Base-by-base conservation (phyloP, 129 eudicot species). In the Deinandra increscens region DNA sequence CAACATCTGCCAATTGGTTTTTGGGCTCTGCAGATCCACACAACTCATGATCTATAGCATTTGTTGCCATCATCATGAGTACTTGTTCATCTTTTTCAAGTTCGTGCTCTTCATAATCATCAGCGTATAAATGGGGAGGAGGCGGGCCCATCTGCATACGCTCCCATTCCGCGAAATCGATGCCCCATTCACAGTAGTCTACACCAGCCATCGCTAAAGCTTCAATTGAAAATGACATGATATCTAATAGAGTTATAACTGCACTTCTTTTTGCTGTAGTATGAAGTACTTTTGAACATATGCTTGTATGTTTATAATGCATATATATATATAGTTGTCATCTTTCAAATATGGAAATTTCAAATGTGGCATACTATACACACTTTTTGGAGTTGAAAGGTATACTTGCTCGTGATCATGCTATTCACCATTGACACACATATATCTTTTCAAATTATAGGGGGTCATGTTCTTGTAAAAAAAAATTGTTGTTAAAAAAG, bases 171-270 rank as follows among this genome's bases (percentile, higher is more conserved):
- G 73, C 75, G 9, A 79, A 38, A 50, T 36, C 64, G 60, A 73
- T 14, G 31, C 65, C 75, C 71, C 63, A 79, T 2, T 79, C 71
- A 19, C 45, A 17, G 62, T 67, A 67, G 41, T 73, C 73, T 37
- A 38, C 44, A 7, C 83, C 80, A 12, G 73, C 69, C 80, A 68
- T 80, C 31, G 84, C 84, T 37, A 80, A 50, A 61, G 84, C 84
- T 73, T 79, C 83, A 7, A 60, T 11, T 50, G 83, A 79, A 79
- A 79, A 6, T 11, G 75, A 79, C 83, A 79, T 66, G 29, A 68
- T 56, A 55, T 44, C 6, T 13, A 31, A 13, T 14, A 10, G 7
- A 41, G 31, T 26, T 26, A 9, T 10, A n/a, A 9, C 9, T 9
- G 7, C 0, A 55, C 10, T 3, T 37, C 9, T 31, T 33, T 18